Percentiles rank a stretch among this genome's conserved stretches.
Conservation (phyloP, 805 yeast genomes). For the Pichia membranifaciens region DNA sequence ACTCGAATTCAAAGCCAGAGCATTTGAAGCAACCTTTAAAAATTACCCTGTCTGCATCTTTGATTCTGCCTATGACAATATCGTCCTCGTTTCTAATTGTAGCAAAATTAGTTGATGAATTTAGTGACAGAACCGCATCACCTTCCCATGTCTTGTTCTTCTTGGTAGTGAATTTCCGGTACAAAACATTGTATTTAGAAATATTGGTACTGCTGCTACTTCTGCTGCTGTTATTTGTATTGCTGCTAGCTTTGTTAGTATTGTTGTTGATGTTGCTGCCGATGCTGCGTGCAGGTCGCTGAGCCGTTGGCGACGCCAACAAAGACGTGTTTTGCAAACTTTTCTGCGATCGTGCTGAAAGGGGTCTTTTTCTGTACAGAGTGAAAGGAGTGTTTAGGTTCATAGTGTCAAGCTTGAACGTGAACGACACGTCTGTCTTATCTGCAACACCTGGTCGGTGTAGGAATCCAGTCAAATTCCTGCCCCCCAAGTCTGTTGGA, state of each 20-base stretch:
- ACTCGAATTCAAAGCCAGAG: constrained; percentile 52
- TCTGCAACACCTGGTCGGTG: no score
- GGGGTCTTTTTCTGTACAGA: constrained; percentile 4
- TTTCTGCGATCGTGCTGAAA: not conserved
- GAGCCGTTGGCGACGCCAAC: not conserved
- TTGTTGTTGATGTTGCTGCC: not conserved
- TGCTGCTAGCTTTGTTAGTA: no score
- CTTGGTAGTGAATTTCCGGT: constrained; percentile 66
- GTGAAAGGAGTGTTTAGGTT: constrained; percentile 5
- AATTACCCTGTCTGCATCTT: constrained; percentile 17
- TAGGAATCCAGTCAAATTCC: not conserved
- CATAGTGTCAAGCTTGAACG: not conserved
- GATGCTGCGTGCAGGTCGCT: no score
- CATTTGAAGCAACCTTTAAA: constrained; percentile 32
- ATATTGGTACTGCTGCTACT: not conserved
- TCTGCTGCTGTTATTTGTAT: no score
- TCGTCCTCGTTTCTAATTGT: constrained; percentile 28
- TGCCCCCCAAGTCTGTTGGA: not conserved
- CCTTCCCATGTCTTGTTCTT: constrained; percentile 95
- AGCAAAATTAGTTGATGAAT: constrained; percentile 17
- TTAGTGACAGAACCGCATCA: constrained; percentile 57
- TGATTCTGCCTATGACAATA: constrained; percentile 18
- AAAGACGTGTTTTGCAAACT: not conserved
- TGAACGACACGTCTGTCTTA: no score
- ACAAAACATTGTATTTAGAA: constrained; percentile 39